These are phyloP conservation scores for Aquilaria sinensis DNA, from an alignment of 345 rosid genomes.

Conservation along the genomic window DNA sequence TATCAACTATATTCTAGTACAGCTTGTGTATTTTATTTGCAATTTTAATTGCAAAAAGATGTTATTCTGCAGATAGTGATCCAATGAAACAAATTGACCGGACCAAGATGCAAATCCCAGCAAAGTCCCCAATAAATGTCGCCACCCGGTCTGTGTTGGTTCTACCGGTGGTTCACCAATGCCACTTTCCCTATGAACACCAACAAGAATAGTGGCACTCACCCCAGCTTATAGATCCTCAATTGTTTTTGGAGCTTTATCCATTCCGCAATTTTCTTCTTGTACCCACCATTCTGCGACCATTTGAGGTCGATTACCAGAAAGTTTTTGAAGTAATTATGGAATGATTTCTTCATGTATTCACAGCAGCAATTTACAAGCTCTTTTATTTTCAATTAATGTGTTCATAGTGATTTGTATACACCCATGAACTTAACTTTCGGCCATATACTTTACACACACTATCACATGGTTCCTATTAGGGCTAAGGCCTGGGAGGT, in stretches of 20 bases:
- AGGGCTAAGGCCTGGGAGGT: too few species aligned
- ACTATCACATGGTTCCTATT: too few species aligned
- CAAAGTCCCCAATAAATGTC: conserved; percentile 49
- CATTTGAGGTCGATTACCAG: conserved; percentile 69
- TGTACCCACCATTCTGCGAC: conserved; percentile 65
- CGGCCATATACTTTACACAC: too few species aligned
- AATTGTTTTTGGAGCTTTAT: conserved; percentile 83
- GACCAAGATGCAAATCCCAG: conserved; percentile 56
- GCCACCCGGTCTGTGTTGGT: conserved; percentile 79
- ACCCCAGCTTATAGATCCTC: conserved; percentile 75
- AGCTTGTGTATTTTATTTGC: too few species aligned
- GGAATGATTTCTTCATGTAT: too few species aligned
- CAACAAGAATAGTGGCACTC: conserved; percentile 68
- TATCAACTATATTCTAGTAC: too few species aligned
- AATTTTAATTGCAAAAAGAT: too few species aligned
- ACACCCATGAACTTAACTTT: too few species aligned
- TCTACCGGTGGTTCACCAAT: conserved; percentile 75
- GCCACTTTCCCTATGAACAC: conserved; percentile 75
- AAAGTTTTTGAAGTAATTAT: conserved; percentile 15
- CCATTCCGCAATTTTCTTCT: conserved; percentile 70
- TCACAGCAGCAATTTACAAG: too few species aligned
- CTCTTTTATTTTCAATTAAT: too few species aligned
- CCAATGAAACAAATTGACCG: conserved; percentile 62
- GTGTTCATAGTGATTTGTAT: too few species aligned
- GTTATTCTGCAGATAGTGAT: conserved; percentile 13